phyloP scores from a whole-genome alignment of 805 yeast genomes.

The Starmerella bombicola region DNA sequence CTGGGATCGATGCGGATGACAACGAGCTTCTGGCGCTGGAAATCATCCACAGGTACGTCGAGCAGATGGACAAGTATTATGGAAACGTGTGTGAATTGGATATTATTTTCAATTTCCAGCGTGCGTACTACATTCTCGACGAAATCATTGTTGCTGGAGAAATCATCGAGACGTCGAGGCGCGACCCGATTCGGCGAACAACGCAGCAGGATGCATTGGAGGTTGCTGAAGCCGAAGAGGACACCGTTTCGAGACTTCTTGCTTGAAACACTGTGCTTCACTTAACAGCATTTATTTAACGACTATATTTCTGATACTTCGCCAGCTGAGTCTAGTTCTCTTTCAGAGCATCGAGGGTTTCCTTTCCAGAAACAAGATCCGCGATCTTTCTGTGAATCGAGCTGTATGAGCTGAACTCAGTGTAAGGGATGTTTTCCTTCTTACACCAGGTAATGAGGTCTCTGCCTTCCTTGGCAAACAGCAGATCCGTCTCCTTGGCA shows the following conservation, averaged over 20 bases:
- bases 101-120: conserved; percentile 88
- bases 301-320: neutral
- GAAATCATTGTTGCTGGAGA: conserved; percentile 84
- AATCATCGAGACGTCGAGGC: conserved; percentile 67
- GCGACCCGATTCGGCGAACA: conserved; percentile 65
- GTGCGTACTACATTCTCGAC: conserved; percentile 84
- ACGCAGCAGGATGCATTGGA: conserved; percentile 81
- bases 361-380: conserved; percentile 38
- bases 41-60: conserved; percentile 83
- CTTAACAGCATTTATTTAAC: neutral
- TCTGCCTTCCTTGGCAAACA: conserved; percentile 87
- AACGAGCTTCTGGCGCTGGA: conserved; percentile 82
- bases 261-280: conserved; percentile 6
- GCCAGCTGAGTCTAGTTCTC: conserved; percentile 6
- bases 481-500: conserved; percentile 83
- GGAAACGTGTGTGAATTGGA: conserved; percentile 96
- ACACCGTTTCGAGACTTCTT: conserved; percentile 23
- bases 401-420: conserved; percentile 62
- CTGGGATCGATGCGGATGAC: conserved; percentile 70
- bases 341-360: conserved; percentile 20
- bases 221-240: conserved; percentile 52
- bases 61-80: conserved; percentile 88
- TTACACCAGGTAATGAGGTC: conserved; percentile 79
- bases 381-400: conserved; percentile 59
- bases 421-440: conserved; percentile 68